Base-by-base conservation (phyloP, 2,329 filamentous ascomycete species). In the Fusarium algeriense region DNA sequence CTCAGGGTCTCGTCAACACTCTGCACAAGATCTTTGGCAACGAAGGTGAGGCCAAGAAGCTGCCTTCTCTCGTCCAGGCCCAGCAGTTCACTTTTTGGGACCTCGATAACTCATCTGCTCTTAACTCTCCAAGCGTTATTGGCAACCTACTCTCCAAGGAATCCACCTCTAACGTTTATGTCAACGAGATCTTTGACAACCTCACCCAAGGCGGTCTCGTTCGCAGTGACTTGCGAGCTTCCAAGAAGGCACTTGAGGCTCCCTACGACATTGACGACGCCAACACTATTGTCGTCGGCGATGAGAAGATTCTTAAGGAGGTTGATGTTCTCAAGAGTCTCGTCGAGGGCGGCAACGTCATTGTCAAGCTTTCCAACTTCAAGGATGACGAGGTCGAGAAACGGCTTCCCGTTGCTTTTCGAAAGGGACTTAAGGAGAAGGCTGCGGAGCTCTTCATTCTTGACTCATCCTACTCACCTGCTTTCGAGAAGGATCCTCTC, bases 61-160 rank as follows among this genome's bases (percentile, higher is more conserved):
- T 78, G 67, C 80, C 74, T 62, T 85, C 69, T n/a, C 80, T 85
- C 49, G 81, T 90, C 59, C 85, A 89, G 72, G 89, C 91, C 23
- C 88, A 93, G 80, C 93, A 98, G 81, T 98, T 96, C 84, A 91
- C 91, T 15, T 98, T 99, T 87, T 98, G 95, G 94, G 93, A 98
- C 74, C 80, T 93, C 43, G 95, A 97, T 78, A 88, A 90, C 80
- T 94, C 94, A 32, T 82, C 85, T 3, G 88, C 91, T 55, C 86
- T 87, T 55, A 85, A 85, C 64, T 90, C 93, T 2, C 91, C 94
- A 14, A 82, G 88, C 26, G 88, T 85, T 40, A 78, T 91, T 32
- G 86, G 87, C 69, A 85, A 82, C 62, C 78, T 90, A 15, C 88
- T 85, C 85, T 95, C 91, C 86, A 90, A 91, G 85, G 94, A 88